phyloP scores from a whole-genome alignment of 768 basidiomycete genomes.

The Leccinellum rugosiceps region DNA sequence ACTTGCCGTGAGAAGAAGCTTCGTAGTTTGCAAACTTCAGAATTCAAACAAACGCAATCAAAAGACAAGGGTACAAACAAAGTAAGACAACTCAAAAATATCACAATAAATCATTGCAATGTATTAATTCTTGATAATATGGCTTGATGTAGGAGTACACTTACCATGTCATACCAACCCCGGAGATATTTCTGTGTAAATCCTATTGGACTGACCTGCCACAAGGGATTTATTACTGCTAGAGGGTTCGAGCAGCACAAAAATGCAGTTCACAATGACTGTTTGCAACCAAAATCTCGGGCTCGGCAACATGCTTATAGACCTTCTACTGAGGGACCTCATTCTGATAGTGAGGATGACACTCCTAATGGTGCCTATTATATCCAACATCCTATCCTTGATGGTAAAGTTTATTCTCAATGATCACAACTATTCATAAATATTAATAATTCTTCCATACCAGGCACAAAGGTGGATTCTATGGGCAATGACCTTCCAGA shows the following conservation, averaged over 20 bases:
- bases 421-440: not conserved
- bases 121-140: not conserved
- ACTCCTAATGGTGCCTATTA: not conserved
- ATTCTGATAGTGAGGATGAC: not conserved
- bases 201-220: not conserved
- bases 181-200: not conserved
- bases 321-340: not conserved
- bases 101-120: not conserved
- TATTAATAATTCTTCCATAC: not conserved
- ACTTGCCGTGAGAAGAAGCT: not conserved
- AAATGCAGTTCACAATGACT: not conserved
- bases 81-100: no score
- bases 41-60: no score
- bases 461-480: not conserved
- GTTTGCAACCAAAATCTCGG: not conserved
- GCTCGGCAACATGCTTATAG: not conserved
- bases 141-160: not conserved
- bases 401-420: not conserved
- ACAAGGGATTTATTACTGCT: not conserved
- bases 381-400: not conserved
- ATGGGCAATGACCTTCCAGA: not conserved
- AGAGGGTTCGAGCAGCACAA: not conserved
- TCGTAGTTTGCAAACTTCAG: no score
- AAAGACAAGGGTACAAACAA: no score
- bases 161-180: not conserved